Evolutionary conservation across 208 protist species (phyloP).

Genomic region (Crithidia bombi): DNA sequence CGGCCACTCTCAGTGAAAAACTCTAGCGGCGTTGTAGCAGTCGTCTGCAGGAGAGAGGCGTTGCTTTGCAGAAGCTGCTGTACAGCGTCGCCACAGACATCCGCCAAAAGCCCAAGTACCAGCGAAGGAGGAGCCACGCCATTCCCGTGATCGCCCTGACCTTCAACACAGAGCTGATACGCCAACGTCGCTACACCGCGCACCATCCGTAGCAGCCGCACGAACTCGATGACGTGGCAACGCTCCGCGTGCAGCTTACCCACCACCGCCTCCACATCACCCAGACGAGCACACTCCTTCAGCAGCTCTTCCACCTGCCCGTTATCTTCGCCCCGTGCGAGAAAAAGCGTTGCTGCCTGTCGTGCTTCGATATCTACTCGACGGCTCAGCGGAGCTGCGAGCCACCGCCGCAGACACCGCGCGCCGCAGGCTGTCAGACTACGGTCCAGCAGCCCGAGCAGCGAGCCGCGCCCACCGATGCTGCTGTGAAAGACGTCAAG

Average conservation of each 20-base stretch:
- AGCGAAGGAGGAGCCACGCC: slow-evolving; percentile 17
- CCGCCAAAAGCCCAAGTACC: slow-evolving; percentile 35
- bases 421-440: slow-evolving; percentile 63
- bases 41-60: slow-evolving; percentile 40
- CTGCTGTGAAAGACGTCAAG: slow-evolving; percentile 87
- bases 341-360: slow-evolving; percentile 55
- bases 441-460: slow-evolving; percentile 76
- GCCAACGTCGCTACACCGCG: slow-evolving; percentile 37
- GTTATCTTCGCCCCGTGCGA: slow-evolving; percentile 44
- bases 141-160: neutral
- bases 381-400: slow-evolving; percentile 61
- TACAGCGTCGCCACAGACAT: slow-evolving; percentile 29
- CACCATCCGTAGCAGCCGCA: slow-evolving; percentile 67
- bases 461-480: slow-evolving; percentile 40
- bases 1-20: slow-evolving; percentile 44
- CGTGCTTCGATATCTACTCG: slow-evolving; percentile 41
- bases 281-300: slow-evolving; percentile 64
- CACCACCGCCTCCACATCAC: slow-evolving; percentile 80
- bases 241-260: slow-evolving; percentile 77
- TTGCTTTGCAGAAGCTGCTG: slow-evolving; percentile 42
- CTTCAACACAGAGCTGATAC: slow-evolving; percentile 18
- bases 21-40: slow-evolving; percentile 67
- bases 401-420: slow-evolving; percentile 68
- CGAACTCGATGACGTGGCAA: slow-evolving; percentile 75
- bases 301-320: slow-evolving; percentile 61